Percentiles rank a stretch among this genome's conserved stretches.
Conservation (phyloP, 495 filamentous ascomycete species). For the Xylaria flabelliformis region DNA sequence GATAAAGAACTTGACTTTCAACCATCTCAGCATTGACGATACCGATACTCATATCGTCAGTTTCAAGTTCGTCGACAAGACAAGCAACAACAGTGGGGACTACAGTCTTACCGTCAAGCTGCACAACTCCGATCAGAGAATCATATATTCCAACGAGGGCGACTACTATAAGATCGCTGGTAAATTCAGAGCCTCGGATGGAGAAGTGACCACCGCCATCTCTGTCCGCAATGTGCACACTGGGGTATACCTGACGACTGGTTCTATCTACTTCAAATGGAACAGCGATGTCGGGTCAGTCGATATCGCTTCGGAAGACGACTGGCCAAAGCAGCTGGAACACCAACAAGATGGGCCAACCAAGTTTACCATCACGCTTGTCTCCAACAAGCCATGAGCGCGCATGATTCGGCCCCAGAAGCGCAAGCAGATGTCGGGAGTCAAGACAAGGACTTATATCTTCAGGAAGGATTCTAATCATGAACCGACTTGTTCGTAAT, state of each 20-base stretch:
- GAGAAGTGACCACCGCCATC: not conserved
- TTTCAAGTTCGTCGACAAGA: not conserved
- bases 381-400: not conserved
- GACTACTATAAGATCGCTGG: not conserved
- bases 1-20: not conserved
- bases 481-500: not conserved
- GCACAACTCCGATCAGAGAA: not conserved
- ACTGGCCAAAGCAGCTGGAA: not conserved
- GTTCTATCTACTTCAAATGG: slow-evolving; percentile 2
- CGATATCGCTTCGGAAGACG: not conserved
- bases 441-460: not conserved
- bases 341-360: not conserved
- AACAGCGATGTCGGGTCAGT: not conserved
- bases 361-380: not conserved
- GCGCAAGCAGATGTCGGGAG: not conserved
- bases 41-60: not conserved
- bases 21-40: not conserved
- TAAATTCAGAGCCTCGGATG: not conserved
- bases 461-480: not conserved
- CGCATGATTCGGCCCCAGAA: not conserved
- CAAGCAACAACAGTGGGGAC: not conserved
- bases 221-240: not conserved
- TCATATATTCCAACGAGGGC: not conserved
- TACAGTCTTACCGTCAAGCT: not conserved
- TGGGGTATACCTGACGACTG: not conserved